Evolutionary conservation across 345 rosid species (phyloP), one percentile per base, ranked within the genome.

Genomic region (Capsella bursapastoris): DNA sequence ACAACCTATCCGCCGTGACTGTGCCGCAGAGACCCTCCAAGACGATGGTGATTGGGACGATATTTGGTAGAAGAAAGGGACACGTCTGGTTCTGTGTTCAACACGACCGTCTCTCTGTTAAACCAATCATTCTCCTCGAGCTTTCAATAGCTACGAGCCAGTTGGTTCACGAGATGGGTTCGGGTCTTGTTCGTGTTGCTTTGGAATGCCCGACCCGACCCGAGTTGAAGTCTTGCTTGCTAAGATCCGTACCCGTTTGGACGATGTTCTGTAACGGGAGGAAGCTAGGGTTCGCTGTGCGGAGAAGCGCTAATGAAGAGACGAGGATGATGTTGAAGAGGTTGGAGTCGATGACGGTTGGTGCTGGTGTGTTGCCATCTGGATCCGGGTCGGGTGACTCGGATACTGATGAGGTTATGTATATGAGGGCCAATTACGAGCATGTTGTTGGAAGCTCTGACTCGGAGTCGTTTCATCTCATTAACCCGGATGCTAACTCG

Each of bases 1-100:
- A 78, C 35, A 61, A 41, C 13, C 7, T 75, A 0, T 78, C 75
- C 7, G 70, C 85, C 1, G 78, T 85, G 0, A 51, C 77, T 2
- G 77, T 22, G 3, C 78, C 81, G 31, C 81, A 55, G 27, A 87
- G 94, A 40, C 92, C 84, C 4, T 91, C 96, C 31, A 89, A 83
- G 83, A 83, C 97, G 15, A 88, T 91, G 92, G 96, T 84, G 34
- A 86, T 85, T 52, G 97, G 97, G 4, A 93, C 97, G 16, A 81
- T 93, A 16, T 93, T 88, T 76, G 97, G 96, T 8, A 79, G 74
- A 44, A 90, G 92, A 49, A 86, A 88, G 16, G 94, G 97, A 64
- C 96, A 88, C 79, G 96, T 89, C 40, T 90, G 96, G 92, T 84
- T 93, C 87, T 89, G 96, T 61, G 62, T 93, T 79, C 97, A 93